A percentile compares a stretch with the other conserved stretches of the same genome.
Conservation (phyloP, 106 monocot genomes). For the Dactylorhiza incarnata region DNA sequence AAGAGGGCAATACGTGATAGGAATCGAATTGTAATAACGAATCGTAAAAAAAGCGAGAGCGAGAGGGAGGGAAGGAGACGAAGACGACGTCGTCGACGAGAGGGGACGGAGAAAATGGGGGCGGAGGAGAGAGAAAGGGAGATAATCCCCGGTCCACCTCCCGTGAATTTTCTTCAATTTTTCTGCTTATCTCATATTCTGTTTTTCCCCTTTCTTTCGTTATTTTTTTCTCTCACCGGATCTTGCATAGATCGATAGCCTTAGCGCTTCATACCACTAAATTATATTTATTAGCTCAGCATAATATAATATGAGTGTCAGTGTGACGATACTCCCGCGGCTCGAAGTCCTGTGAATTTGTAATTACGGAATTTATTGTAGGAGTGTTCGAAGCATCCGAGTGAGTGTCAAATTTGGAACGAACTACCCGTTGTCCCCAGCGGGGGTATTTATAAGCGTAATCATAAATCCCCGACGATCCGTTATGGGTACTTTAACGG, state of each 20-base stretch:
- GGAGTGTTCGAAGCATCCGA: too few relatives aligned
- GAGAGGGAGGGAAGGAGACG: not conserved
- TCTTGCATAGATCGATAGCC: not conserved
- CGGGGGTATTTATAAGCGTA: too few relatives aligned
- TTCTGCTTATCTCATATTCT: slow-evolving; percentile 1
- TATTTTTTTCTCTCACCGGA: not conserved
- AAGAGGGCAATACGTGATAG: not conserved
- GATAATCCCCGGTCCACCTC: slow-evolving; percentile 3
- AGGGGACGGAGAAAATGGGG: not conserved
- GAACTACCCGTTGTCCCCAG: too few relatives aligned
- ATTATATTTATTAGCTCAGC: too few relatives aligned
- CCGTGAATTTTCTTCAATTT: slow-evolving; percentile 1
- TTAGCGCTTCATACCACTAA: not conserved
- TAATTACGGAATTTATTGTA: too few relatives aligned
- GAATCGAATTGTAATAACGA: not conserved
- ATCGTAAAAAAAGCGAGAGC: not conserved
- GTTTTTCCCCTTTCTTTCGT: not conserved
- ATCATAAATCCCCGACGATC: too few relatives aligned
- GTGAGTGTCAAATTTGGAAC: too few relatives aligned
- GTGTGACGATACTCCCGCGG: too few relatives aligned
- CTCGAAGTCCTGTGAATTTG: too few relatives aligned
- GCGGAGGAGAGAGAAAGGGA: slow-evolving; percentile 4
- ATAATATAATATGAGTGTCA: too few relatives aligned
- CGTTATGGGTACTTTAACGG: too few relatives aligned
- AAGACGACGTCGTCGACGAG: not conserved